phyloP scores from a whole-genome alignment of 2,329 filamentous ascomycete species.

The Penicillium sp. region DNA sequence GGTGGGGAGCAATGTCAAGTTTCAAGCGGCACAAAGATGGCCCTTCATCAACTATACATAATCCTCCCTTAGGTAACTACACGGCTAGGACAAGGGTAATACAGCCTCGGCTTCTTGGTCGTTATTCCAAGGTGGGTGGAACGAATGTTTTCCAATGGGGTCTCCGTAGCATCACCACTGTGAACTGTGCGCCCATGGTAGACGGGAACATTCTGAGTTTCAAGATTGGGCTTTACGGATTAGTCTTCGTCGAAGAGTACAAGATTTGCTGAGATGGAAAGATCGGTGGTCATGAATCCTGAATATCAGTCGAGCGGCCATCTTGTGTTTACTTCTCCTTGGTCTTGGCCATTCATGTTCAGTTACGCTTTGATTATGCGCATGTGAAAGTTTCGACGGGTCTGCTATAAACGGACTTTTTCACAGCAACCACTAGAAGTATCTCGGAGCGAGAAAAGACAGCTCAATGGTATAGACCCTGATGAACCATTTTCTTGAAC shows the following conservation, averaged over 20 bases:
- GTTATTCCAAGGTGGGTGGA: constrained; percentile 3
- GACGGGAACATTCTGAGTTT: neutral
- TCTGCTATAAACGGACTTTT: neutral
- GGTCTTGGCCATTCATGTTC: constrained; percentile 1
- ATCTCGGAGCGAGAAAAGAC: neutral
- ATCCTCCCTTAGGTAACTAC: neutral
- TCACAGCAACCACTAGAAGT: neutral
- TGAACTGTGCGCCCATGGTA: neutral
- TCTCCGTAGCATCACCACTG: neutral
- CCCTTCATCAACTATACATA: neutral
- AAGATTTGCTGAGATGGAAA: neutral
- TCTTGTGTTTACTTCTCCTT: constrained; percentile 1
- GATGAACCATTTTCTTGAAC: neutral
- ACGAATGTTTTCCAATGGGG: neutral
- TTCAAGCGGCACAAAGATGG: neutral
- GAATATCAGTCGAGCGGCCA: neutral
- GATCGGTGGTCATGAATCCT: neutral
- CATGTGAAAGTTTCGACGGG: constrained; percentile 13
- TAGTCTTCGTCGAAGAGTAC: neutral
- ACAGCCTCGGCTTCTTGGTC: constrained; percentile 10
- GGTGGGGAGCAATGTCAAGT: neutral
- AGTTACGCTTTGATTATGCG: constrained; percentile 1
- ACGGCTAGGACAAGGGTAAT: neutral
- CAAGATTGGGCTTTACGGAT: neutral
- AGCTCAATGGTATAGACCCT: neutral